These are phyloP conservation scores for Dothidotthia symphoricarpi DNA, from an alignment of 2,329 filamentous ascomycete genomes.

Conservation along the genomic window DNA sequence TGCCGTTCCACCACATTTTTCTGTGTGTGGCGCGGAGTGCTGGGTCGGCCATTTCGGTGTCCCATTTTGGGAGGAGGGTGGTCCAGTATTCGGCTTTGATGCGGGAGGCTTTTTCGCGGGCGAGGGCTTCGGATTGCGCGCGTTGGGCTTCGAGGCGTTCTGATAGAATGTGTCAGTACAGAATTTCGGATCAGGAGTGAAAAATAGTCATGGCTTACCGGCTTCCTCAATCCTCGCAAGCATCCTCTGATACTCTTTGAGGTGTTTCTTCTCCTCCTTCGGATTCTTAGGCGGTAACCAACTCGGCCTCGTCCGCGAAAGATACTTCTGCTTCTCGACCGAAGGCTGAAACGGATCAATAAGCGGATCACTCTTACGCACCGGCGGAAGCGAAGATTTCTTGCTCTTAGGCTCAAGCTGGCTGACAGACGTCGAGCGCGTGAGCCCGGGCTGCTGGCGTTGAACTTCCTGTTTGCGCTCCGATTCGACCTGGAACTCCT, in stretches of 20 bases:
- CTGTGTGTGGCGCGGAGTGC: conserved; percentile 43
- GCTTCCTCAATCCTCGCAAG: conserved; percentile 63
- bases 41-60: conserved; percentile 57
- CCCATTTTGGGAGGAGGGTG: conserved; percentile 72
- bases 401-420: conserved; percentile 49
- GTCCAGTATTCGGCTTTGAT: conserved; percentile 66
- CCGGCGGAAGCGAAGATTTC: conserved; percentile 56
- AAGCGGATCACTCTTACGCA: conserved; percentile 74
- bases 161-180: conserved; percentile 15
- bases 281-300: conserved; percentile 87
- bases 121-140: conserved; percentile 52
- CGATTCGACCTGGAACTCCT: conserved; percentile 70
- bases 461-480: conserved; percentile 53
- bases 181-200: background rate
- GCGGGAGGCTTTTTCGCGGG: conserved; percentile 52
- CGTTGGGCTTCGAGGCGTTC: conserved; percentile 36
- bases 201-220: conserved; percentile 45
- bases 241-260: conserved; percentile 83
- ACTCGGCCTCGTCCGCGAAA: conserved; percentile 73
- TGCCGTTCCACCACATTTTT: conserved; percentile 79
- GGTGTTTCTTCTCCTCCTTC: conserved; percentile 83
- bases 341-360: conserved; percentile 81
- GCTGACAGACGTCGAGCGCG: conserved; percentile 32
- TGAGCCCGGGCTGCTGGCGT: conserved; percentile 46
- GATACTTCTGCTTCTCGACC: conserved; percentile 80